These are phyloP conservation scores for Coniochaeta ligniaria DNA, from an alignment of 2,329 filamentous ascomycete species.

Conservation along the genomic window DNA sequence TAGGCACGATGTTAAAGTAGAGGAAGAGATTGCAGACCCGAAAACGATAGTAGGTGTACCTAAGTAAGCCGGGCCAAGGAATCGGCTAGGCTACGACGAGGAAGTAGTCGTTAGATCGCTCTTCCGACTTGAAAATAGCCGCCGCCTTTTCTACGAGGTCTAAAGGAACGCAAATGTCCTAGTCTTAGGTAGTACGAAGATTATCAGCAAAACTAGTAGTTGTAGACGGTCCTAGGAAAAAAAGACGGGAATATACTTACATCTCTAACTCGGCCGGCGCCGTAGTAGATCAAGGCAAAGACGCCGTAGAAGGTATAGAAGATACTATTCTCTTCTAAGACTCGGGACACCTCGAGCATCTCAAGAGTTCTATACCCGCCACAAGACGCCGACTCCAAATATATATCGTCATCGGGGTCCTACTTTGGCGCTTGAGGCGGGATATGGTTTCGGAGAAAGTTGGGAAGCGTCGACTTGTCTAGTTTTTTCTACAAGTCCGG, in stretches of 20 bases:
- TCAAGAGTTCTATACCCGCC: neutral
- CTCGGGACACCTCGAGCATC: neutral
- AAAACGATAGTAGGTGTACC: neutral
- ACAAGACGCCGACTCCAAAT: neutral
- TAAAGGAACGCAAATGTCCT: neutral
- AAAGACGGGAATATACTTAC: neutral
- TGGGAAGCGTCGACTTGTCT: neutral
- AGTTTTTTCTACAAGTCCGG: neutral
- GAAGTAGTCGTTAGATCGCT: neutral
- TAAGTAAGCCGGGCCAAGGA: neutral
- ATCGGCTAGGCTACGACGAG: neutral
- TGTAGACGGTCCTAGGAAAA: neutral
- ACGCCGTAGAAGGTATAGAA: neutral
- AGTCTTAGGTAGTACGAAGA: neutral
- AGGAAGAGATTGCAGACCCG: neutral
- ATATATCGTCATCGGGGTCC: neutral
- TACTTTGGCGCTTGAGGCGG: neutral
- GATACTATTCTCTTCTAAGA: neutral
- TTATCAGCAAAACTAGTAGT: neutral
- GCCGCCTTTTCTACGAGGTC: neutral
- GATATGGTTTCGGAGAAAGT: neutral
- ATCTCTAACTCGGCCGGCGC: neutral
- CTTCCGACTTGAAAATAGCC: neutral
- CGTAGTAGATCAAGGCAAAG: slow-evolving; percentile 1
- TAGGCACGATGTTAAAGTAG: neutral